Evolutionary conservation across 2,329 filamentous ascomycete species (phyloP).

Genomic region (Aspergillus aculeatus): DNA sequence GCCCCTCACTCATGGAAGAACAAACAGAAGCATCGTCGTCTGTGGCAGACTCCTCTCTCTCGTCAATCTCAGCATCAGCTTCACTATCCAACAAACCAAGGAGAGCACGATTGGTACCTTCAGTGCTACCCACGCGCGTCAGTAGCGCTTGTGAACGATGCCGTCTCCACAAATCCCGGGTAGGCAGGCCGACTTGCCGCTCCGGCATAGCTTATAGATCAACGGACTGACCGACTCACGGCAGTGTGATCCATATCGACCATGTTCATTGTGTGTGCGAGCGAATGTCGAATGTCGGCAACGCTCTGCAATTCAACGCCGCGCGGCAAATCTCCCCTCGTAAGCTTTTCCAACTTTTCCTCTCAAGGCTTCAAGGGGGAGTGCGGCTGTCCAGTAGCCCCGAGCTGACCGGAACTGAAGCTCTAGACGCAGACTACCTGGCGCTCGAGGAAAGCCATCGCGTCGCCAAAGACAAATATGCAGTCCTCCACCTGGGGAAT

Average conservation of each 20-base stretch:
- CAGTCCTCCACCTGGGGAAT: neutral
- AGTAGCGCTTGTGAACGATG: constrained; percentile 32
- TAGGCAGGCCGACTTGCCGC: constrained; percentile 7
- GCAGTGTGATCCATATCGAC: constrained; percentile 35
- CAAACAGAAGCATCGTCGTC: neutral
- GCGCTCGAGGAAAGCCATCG: neutral
- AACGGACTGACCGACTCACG: neutral
- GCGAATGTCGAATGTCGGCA: constrained; percentile 26
- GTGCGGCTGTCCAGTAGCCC: neutral
- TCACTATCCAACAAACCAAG: neutral
- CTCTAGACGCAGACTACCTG: neutral
- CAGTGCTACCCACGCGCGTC: constrained; percentile 24
- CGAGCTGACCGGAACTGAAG: neutral
- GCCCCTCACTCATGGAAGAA: neutral
- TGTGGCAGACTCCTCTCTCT: neutral
- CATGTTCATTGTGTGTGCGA: constrained; percentile 35
- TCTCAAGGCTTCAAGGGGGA: neutral
- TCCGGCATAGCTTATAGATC: neutral
- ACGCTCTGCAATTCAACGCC: constrained; percentile 1
- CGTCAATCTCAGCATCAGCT: neutral
- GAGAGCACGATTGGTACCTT: neutral
- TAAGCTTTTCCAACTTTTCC: neutral
- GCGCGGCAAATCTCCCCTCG: constrained; percentile 13
- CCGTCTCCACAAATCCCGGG: constrained; percentile 32
- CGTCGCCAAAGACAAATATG: neutral